Percentiles rank a stretch among this genome's conserved stretches.
Evolutionary conservation across 805 yeast genomes (phyloP).

Genomic region (Pichia paraexigua): DNA sequence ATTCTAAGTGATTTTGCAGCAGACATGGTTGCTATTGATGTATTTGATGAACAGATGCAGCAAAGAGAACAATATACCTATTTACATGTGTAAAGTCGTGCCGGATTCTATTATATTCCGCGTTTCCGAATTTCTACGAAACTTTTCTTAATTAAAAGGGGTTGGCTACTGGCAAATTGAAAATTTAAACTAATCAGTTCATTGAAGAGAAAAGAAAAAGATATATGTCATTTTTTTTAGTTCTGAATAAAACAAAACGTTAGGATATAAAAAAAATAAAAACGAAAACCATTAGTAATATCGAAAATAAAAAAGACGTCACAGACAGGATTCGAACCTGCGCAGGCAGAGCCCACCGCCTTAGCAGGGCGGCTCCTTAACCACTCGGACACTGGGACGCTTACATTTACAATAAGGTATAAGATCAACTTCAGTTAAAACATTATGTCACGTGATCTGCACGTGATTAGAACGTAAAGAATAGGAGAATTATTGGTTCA

Average conservation of each 20-base stretch:
- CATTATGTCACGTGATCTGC: too few relatives aligned
- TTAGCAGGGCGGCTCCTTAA: constrained; percentile 73
- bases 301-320: constrained; percentile 57
- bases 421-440: too few relatives aligned
- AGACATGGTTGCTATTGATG: not conserved
- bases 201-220: too few relatives aligned
- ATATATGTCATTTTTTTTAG: too few relatives aligned
- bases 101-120: not conserved
- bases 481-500: too few relatives aligned
- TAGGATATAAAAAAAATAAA: not conserved
- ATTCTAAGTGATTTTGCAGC: constrained; percentile 46
- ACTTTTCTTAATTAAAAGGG: not conserved
- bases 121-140: not conserved
- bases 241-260: too few relatives aligned
- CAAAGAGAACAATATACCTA: not conserved
- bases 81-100: not conserved
- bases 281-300: not conserved
- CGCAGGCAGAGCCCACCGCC: constrained; percentile 91
- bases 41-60: not conserved
- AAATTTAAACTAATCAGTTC: too few relatives aligned
- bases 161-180: not conserved
- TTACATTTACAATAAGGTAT: too few relatives aligned
- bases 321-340: constrained; percentile 99
- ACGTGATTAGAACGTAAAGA: too few relatives aligned
- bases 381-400: constrained; percentile 65